Base-by-base conservation (phyloP, 2,329 filamentous ascomycete species). In the Fusarium miscanthi region DNA sequence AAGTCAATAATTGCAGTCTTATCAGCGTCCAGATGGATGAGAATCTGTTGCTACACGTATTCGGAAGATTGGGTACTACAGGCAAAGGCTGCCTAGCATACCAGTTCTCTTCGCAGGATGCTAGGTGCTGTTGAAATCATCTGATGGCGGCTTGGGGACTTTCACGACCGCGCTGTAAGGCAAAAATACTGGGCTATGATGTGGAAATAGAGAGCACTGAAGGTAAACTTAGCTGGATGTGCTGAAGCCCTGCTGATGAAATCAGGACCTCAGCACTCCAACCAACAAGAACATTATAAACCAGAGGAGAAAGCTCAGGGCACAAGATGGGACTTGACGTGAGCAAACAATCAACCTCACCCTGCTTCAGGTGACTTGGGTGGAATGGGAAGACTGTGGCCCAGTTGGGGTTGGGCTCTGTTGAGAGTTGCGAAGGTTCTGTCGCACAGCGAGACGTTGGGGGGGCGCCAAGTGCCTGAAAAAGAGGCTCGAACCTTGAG, bases 401-500 rank as follows among this genome's bases (percentile, higher is more conserved):
- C 35, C 14, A 5, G 46, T 27, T 54, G 25, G 46, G 52, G 46
- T 45, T 25, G 40, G 41, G 59, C 27, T 69, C 41, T 60, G 25
- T 45, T 64, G 59, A 69, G 64, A 69, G 68, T 69, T 72, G 45
- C 63, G n/a, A 38, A 69, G 45, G 60, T 64, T 69, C 62, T 59
- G 70, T 60, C 41, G 23, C 54, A 67, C 61, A 71, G 66, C 57
- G 41, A 66, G 66, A 46, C 25, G 40, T 40, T n/a, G 70, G 70
- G 70, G 70, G 53, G 30, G 23, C 58, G 58, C 56, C 64, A 66
- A 59, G 63, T 71, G 58, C 61, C 66, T 71, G 70, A 73, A 73
- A 73, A 72, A 73, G 42, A 66, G 40, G 52, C 38, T 52, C 65
- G 35, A 69, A 63, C 40, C 35, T 69, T 51, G 58, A 57, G 64